Evolutionary conservation across 2,329 filamentous ascomycete species (phyloP).

Genomic region (Akanthomyces lecanii): DNA sequence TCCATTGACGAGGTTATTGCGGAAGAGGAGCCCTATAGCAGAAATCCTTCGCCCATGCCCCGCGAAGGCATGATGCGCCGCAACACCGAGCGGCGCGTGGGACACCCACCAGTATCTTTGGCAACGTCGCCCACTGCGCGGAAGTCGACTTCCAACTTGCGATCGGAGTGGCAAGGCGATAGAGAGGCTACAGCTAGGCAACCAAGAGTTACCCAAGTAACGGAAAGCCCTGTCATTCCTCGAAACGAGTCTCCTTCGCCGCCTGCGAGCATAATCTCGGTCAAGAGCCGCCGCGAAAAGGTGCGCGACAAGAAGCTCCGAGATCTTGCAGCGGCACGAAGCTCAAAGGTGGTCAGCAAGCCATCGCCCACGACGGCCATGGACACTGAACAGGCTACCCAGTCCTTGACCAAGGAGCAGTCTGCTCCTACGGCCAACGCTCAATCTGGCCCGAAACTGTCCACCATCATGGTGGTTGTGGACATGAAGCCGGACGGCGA

Average conservation of each 20-base stretch:
- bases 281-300: slow-evolving; percentile 33
- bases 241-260: slow-evolving; percentile 17
- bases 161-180: neutral
- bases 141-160: slow-evolving; percentile 11
- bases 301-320: slow-evolving; percentile 38
- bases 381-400: neutral
- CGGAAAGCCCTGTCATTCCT: slow-evolving; percentile 22
- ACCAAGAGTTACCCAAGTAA: slow-evolving; percentile 17
- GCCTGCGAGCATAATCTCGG: slow-evolving; percentile 22
- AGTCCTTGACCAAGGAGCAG: neutral
- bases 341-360: neutral
- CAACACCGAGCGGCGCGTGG: slow-evolving; percentile 7
- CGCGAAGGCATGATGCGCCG: neutral
- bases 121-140: slow-evolving; percentile 1
- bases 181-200: neutral
- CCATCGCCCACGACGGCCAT: neutral
- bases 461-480: slow-evolving; percentile 37
- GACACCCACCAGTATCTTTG: slow-evolving; percentile 12
- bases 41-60: slow-evolving; percentile 15
- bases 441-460: slow-evolving; percentile 26
- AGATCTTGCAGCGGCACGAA: slow-evolving; percentile 35
- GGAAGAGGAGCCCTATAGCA: slow-evolving; percentile 1
- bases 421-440: slow-evolving; percentile 20
- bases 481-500: slow-evolving; percentile 28
- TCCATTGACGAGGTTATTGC: slow-evolving; percentile 25